Base-by-base conservation (phyloP, 768 basidiomycete species). In the Symmetrospora coprosmae region DNA sequence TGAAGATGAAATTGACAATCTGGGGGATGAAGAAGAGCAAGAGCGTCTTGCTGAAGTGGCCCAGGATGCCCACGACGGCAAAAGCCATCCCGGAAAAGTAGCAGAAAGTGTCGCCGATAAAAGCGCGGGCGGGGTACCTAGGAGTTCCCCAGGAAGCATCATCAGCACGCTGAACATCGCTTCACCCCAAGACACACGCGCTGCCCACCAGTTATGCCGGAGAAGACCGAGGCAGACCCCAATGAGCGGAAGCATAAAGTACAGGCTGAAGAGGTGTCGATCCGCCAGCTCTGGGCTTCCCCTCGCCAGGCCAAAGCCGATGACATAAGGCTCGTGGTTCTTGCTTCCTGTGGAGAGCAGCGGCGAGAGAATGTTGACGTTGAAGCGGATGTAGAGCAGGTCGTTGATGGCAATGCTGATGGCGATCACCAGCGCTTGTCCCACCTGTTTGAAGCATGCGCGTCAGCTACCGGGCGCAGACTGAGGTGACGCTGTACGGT, bases 51-150 rank as follows among this genome's bases (percentile, higher is more conserved):
- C 87, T 88, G 73, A 90, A 96, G 72, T 99, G 94, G 0, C 86
- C 89, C 69, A 94, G 87, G 64, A 99, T 96, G 23, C 89, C 91
- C 31, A 92, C 90, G 8, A 94, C 91, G 0, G 94, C 85, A 71
- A 99, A 97, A 3, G 94, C 88, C 94, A 99, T 99, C 62, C 94
- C 94, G 0, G 89, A 82, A 38, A 96, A 82, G 74, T 99, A 99
- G 73, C 94, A 99, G 30, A 99, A 78, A 2, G 94, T 99, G 71
- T 99, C 94, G 2, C 94, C 94, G 0, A 90, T 86, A 70, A 97
- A 99, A 0, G 81, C 88, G 21, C 85, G 79, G 9, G 94, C 90
- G 5, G 94, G 94, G 71, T 92, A 97, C 90, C 92, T 96, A 68
- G n/a, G 37, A 38, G 37, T 9, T 9, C 37, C 11, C 11, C 37